Evolutionary conservation across 2,329 filamentous ascomycete species (phyloP).

Genomic region (Cladosporium austrohemisphaericum): DNA sequence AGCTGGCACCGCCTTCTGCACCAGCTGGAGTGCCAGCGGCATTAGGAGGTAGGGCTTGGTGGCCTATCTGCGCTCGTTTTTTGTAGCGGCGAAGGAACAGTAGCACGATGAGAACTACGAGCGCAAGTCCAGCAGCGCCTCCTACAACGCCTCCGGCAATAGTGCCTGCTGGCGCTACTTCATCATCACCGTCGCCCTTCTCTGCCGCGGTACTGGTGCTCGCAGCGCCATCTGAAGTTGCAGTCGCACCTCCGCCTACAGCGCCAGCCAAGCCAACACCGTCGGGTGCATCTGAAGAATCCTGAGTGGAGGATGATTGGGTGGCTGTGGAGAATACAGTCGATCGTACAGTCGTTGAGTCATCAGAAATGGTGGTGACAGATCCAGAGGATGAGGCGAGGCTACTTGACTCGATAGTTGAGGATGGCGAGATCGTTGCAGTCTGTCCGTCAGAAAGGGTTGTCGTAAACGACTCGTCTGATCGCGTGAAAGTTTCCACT

Average conservation of each 20-base stretch:
- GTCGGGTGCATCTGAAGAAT: constrained; percentile 1
- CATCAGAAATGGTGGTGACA: constrained; percentile 7
- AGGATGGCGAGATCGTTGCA: constrained; percentile 23
- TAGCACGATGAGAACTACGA: constrained; percentile 50
- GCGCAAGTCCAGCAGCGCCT: constrained; percentile 55
- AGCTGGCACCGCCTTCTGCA: constrained; percentile 15
- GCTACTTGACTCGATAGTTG: not conserved
- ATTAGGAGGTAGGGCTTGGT: constrained; percentile 26
- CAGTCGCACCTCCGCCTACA: constrained; percentile 7
- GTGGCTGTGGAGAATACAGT: constrained; percentile 8
- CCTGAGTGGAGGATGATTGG: not conserved
- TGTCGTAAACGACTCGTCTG: constrained; percentile 24
- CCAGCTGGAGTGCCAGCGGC: constrained; percentile 15
- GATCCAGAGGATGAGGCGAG: constrained; percentile 2
- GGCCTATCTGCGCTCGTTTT: constrained; percentile 24
- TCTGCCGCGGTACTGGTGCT: constrained; percentile 9
- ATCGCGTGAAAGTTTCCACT: constrained; percentile 24
- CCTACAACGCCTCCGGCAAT: constrained; percentile 63
- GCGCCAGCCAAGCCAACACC: constrained; percentile 9
- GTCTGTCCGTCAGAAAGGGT: constrained; percentile 24
- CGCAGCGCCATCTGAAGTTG: not conserved
- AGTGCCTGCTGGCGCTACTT: constrained; percentile 45
- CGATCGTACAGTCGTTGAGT: not conserved
- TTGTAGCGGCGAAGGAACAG: constrained; percentile 53
- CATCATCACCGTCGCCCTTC: constrained; percentile 17